Evolutionary conservation across 1,139 yeast species (phyloP), one percentile per base, ranked within the genome.

Genomic region (Taiozyma sp.): DNA sequence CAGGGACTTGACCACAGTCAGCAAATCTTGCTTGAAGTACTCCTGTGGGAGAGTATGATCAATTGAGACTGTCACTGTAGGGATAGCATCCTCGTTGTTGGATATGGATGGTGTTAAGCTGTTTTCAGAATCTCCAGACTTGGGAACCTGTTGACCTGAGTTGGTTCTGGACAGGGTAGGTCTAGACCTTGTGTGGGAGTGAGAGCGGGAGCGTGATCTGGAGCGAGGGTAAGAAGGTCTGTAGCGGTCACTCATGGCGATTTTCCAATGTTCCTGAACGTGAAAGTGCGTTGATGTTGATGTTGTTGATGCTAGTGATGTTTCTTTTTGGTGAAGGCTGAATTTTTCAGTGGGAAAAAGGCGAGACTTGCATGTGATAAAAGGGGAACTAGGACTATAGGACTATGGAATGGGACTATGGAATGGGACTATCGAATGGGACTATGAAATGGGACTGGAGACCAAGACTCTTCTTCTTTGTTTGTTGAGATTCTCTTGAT

Each of bases 11-110:
- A 85, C 68, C 45, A 88, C 72, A 4, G 83, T 79, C 44, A 89
- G 66, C 46, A 93, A 73, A 64, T 91, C 98, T 56, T 85, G 88
- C 62, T 88, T 87, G 66, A 93, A 85, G 67, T 90, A 90, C 59
- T 87, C 95, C 24, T 75, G 62, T 1, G 97, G 98, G 51, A 93
- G 73, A 2, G 88, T 68, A 59, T 85, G 83, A 63, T 88, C 96
- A 50, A 88, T 68, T 3, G 60, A 54, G 9, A 66, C 70, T 42
- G 64, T 62, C 13, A 69, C 67, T 28, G 62, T 64, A 2, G 74
- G 73, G 6, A 69, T 67, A 5, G 63, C 68, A 16, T 62, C 66
- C 6, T 56, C 53, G 5, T 52, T 40, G 19, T 24, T 24, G 16
- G 29, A 40, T 9, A 14, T 19, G 28, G 43, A 40, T 3, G 43